phyloP scores from a whole-genome alignment of 371 early-diverging fungal genomes.

The Syncephalis plumigaleata region DNA sequence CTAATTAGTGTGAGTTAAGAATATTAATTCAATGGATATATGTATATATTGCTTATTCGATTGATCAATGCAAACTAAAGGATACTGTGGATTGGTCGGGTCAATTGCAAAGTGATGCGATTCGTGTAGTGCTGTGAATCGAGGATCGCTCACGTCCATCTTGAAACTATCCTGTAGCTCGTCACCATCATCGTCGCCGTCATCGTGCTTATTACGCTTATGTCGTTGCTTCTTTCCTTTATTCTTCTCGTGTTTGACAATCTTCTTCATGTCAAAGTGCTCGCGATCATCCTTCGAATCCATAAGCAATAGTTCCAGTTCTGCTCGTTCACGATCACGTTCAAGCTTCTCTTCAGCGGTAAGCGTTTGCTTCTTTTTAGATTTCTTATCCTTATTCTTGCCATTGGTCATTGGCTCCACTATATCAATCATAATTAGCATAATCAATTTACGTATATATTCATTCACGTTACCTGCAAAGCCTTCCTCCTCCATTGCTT shows the following conservation, averaged over 20 bases:
- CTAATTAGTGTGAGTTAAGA: conserved; percentile 8
- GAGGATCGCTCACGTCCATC: conserved; percentile 66
- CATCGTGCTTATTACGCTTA: conserved; percentile 20
- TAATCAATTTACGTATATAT: too few species aligned
- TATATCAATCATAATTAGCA: too few species aligned
- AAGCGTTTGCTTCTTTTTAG: conserved; percentile 25
- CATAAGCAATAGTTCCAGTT: conserved; percentile 69
- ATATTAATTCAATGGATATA: too few species aligned
- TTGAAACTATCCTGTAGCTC: conserved; percentile 63
- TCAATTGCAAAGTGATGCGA: conserved; percentile 87
- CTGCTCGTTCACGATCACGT: conserved; percentile 43
- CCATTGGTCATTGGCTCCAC: too few species aligned
- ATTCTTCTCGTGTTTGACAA: conserved; percentile 68
- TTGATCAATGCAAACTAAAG: too few species aligned
- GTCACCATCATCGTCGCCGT: conserved; percentile 16
- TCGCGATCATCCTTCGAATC: conserved; percentile 30
- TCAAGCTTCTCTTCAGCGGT: conserved; percentile 37
- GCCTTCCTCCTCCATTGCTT: conserved; percentile 11
- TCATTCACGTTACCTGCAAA: conserved; percentile 15
- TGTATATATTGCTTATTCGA: too few species aligned
- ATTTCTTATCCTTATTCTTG: conserved; percentile 6
- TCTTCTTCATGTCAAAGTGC: conserved; percentile 74
- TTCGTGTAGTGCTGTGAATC: conserved; percentile 67
- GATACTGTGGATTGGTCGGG: conserved; percentile 70
- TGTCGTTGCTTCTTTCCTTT: conserved; percentile 32